These are phyloP conservation scores for Phlegmacium glaucopus DNA, from an alignment of 768 basidiomycete genomes.

Conservation along the genomic window DNA sequence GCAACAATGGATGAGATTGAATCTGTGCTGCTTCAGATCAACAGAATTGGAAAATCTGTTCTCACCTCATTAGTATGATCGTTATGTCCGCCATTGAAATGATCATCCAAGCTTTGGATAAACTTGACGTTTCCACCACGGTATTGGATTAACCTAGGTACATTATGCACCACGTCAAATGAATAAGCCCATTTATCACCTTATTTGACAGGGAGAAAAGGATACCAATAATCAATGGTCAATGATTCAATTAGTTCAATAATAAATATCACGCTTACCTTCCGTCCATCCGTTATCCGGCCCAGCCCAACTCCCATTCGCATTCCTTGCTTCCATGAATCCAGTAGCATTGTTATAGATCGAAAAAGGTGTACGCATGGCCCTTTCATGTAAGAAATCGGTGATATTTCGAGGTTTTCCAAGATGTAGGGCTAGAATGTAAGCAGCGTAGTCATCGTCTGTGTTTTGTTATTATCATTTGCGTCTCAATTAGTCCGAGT, in stretches of 20 bases:
- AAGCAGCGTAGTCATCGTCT: conserved; percentile 81
- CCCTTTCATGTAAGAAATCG: conserved; percentile 50
- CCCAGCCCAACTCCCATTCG: conserved; percentile 70
- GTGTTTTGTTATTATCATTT: background rate
- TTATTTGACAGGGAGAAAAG: conserved; percentile 8
- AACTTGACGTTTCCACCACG: conserved; percentile 68
- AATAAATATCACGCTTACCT: conserved; percentile 33
- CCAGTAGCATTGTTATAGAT: conserved; percentile 69
- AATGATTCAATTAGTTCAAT: too few relatives aligned
- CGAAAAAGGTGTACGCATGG: conserved; percentile 52
- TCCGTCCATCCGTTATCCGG: conserved; percentile 77
- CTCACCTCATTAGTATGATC: conserved; percentile 76
- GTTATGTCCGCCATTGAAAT: conserved; percentile 65
- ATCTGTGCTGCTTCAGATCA: too few relatives aligned
- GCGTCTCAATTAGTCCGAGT: too few relatives aligned
- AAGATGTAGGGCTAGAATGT: conserved; percentile 54
- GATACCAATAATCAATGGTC: too few relatives aligned
- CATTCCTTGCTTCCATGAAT: conserved; percentile 80
- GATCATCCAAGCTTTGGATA: conserved; percentile 61
- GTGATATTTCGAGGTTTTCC: conserved; percentile 45
- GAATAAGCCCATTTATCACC: conserved; percentile 64
- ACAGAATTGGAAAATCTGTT: too few relatives aligned
- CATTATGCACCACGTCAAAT: conserved; percentile 73
- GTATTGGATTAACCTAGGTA: conserved; percentile 55
- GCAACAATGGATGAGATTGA: too few relatives aligned